Evolutionary conservation across 2,329 filamentous ascomycete species (phyloP), one percentile per base, ranked within the genome.

Genomic region (Fusarium nodosum): DNA sequence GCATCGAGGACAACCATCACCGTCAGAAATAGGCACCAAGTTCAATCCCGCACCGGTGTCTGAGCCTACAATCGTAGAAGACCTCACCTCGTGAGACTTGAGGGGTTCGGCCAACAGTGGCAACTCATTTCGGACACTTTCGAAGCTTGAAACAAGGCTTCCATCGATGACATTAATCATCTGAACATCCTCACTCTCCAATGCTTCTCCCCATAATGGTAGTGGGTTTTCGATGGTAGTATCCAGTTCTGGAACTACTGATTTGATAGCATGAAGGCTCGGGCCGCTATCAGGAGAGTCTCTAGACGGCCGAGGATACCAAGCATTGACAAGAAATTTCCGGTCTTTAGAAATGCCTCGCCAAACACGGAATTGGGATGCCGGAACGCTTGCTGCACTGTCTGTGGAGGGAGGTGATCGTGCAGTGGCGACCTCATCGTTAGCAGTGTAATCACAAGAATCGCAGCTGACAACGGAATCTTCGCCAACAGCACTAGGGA

Each of bases 401-500:
- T 46, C 44, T 30, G n/a, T 15, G 2, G 42, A 26, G 22, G 56
- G 41, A 9, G 55, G 54, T 20, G 65, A 11, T 18, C 75, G 74
- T n/a, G 80, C 71, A 16, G 78, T 77, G 15, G 91, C 91, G n/a
- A 97, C 85, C 77, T 99, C 96, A 68, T 97, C 93, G 69, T 98
- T 99, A 60, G 91, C 91, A 1, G 91, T 87, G 76, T 94, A 93
- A 34, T 86, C 84, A 77, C 96, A 99, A 13, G 79, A 81, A 24
- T 82, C 81, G 78, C 96, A 99, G 66, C 84, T 90, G 66, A 97
- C 88, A 38, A 99, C 86, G 2, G 88, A 90, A 75, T 99, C 96
- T 77, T 98, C 96, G 10, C 96, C 96, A 51, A 91, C 90, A 0
- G 86, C 77, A 31, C 90, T 93, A 2, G 91, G 86, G 52, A 97